Evolutionary conservation across 345 rosid species (phyloP).

Genomic region (Syzygium oleosum): DNA sequence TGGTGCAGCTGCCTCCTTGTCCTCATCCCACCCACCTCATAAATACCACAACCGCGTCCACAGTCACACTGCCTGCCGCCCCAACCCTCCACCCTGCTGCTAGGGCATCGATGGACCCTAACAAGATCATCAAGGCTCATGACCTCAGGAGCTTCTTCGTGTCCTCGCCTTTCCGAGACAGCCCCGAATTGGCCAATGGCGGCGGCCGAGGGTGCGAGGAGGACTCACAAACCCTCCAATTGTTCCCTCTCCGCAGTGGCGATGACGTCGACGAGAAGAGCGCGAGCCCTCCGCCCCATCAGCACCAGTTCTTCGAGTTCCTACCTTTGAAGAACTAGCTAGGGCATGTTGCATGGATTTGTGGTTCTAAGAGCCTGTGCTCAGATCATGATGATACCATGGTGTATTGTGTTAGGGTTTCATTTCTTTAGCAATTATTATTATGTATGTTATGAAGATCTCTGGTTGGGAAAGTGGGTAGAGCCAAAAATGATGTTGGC

Average conservation of each 20-base stretch:
- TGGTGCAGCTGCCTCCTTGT: constrained; percentile 35
- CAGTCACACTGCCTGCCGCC: neutral
- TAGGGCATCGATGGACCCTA: neutral
- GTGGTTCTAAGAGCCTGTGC: neutral
- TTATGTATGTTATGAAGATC: neutral
- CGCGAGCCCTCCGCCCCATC: constrained; percentile 4
- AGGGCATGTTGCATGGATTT: neutral
- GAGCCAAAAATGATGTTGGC: constrained; percentile 6
- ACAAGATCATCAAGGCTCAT: constrained; percentile 15
- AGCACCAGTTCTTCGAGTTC: constrained; percentile 67
- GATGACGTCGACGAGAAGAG: constrained; percentile 12
- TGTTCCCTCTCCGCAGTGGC: constrained; percentile 52
- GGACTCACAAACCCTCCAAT: constrained; percentile 56
- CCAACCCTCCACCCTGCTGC: neutral
- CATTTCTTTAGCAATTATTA: neutral
- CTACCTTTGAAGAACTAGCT: constrained; percentile 67
- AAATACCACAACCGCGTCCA: constrained; percentile 20
- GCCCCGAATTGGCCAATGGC: neutral
- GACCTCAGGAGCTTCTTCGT: constrained; percentile 21
- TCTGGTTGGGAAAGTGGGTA: constrained; percentile 26
- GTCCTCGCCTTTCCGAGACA: neutral
- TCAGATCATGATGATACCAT: neutral
- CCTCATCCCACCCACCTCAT: constrained; percentile 31
- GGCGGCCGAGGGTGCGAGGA: neutral
- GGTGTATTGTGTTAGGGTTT: neutral